phyloP scores from a whole-genome alignment of 2,329 filamentous ascomycete species.

The Hortaea werneckii region DNA sequence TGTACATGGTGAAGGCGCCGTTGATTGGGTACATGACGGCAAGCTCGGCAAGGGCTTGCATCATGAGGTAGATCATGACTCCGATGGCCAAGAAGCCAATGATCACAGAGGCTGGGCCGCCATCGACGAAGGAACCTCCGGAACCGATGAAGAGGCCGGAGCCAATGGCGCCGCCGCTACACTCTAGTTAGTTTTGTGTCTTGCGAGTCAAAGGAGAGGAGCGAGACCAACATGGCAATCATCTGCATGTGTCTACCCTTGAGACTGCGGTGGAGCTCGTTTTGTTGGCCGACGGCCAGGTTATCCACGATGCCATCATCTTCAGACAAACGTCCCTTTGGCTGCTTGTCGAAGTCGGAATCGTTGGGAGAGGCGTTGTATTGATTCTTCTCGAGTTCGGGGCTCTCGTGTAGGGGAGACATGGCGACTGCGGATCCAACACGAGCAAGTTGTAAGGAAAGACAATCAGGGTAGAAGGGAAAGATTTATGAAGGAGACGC shows the following conservation, averaged over 20 bases:
- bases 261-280: neutral
- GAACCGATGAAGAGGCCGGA: constrained; percentile 28
- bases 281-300: too few relatives aligned
- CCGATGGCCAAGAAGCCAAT: constrained; percentile 24
- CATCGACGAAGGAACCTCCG: constrained; percentile 21
- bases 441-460: too few relatives aligned
- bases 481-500: too few relatives aligned
- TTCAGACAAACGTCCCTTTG: too few relatives aligned
- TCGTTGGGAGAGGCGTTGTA: too few relatives aligned
- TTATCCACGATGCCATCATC: too few relatives aligned
- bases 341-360: too few relatives aligned
- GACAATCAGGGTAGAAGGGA: too few relatives aligned
- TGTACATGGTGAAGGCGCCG: constrained; percentile 26
- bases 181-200: neutral
- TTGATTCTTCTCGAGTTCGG: too few relatives aligned
- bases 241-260: constrained; percentile 82
- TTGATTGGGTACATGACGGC: constrained; percentile 26
- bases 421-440: too few relatives aligned
- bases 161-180: constrained; percentile 24
- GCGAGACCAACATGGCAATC: constrained; percentile 63
- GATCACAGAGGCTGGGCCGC: constrained; percentile 26
- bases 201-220: too few relatives aligned
- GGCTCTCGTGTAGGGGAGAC: too few relatives aligned
- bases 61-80: constrained; percentile 24
- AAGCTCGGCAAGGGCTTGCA: constrained; percentile 27